Evolutionary conservation across 345 rosid genomes (phyloP), one percentile per base, ranked within the genome.

Genomic region (Eucalyptus erythrocorys): DNA sequence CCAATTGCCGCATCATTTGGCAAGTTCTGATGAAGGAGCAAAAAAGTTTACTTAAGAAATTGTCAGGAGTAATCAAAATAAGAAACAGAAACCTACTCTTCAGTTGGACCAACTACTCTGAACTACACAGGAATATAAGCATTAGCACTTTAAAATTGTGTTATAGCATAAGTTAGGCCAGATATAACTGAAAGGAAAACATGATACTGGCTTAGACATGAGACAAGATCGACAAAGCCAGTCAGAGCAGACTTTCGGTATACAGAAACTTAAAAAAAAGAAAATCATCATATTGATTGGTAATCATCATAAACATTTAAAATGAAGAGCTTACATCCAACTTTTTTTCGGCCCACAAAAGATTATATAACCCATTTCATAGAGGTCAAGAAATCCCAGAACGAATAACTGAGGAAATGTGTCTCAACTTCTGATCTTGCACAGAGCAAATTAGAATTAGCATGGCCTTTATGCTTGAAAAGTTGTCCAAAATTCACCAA

Each of bases 1-100:
- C 99, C 99, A 59, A 98, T 87, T 51, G 94, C 93, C 22, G 98
- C 99, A 50, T 91, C 94, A n/a, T 88, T 94, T 12, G 94, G 94
- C 68, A 98, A 91, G 91, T 95, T 97, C 99, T 98, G 93, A 91
- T 87, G 86, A 85, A 79, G 42, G 50, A 64, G 86, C 32, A 15
- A 37, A 55, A 51, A 2, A 55, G n/a, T 13, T 48, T 40, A 27
- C 80, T 30, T 5, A 50, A 86, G 51, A 9, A 48, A 61, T 24
- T 51, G 42, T 48, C 34, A 32, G 61, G 76, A 66, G 76, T 57
- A 5, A 87, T 76, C 82, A 5, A 37, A 76, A 37, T 76, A 76
- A 37, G 47, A 8, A 10, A 76, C 27, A 76, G 45, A 34, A 76
- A 40, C 13, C 45, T 40, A 34, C 22, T 27, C 55, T 26, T 85